Evolutionary conservation across 805 yeast genomes (phyloP).

Genomic region (Ogataea chonburiensis): DNA sequence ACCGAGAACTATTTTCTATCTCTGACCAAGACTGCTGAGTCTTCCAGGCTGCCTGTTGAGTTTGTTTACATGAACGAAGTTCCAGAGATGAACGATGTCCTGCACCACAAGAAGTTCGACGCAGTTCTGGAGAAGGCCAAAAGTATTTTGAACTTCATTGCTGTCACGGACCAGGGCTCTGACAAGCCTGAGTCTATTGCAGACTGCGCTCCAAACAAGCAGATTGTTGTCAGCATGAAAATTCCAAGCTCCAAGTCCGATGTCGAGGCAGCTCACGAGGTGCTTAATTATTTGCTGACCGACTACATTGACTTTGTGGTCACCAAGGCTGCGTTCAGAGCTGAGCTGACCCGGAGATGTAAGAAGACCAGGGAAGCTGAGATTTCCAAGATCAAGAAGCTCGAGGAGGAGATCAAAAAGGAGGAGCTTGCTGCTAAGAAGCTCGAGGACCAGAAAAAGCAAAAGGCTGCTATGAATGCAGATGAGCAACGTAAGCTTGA

Average conservation of each 20-base stretch:
- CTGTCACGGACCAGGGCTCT: slow-evolving; percentile 82
- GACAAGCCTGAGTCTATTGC: slow-evolving; percentile 61
- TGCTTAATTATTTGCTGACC: slow-evolving; percentile 56
- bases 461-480: slow-evolving; percentile 64
- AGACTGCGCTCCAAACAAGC: slow-evolving; percentile 54
- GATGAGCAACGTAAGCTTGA: slow-evolving; percentile 79
- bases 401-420: slow-evolving; percentile 59
- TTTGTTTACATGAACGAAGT: slow-evolving; percentile 89
- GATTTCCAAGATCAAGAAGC: slow-evolving; percentile 63
- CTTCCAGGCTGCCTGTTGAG: slow-evolving; percentile 63
- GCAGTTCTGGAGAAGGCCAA: slow-evolving; percentile 39
- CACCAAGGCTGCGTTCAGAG: slow-evolving; percentile 54
- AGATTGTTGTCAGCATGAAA: slow-evolving; percentile 53
- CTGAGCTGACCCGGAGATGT: slow-evolving; percentile 75
- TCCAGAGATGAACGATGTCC: slow-evolving; percentile 70
- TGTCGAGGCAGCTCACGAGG: slow-evolving; percentile 50
- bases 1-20: slow-evolving; percentile 78
- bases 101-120: slow-evolving; percentile 52
- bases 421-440: slow-evolving; percentile 71
- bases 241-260: slow-evolving; percentile 52
- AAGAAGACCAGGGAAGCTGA: slow-evolving; percentile 77
- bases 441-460: slow-evolving; percentile 65
- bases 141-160: slow-evolving; percentile 58
- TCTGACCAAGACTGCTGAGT: slow-evolving; percentile 78
- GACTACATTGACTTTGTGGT: slow-evolving; percentile 34